phyloP scores from a whole-genome alignment of 139 green algal genomes.

The Dunaliella primolecta region DNA sequence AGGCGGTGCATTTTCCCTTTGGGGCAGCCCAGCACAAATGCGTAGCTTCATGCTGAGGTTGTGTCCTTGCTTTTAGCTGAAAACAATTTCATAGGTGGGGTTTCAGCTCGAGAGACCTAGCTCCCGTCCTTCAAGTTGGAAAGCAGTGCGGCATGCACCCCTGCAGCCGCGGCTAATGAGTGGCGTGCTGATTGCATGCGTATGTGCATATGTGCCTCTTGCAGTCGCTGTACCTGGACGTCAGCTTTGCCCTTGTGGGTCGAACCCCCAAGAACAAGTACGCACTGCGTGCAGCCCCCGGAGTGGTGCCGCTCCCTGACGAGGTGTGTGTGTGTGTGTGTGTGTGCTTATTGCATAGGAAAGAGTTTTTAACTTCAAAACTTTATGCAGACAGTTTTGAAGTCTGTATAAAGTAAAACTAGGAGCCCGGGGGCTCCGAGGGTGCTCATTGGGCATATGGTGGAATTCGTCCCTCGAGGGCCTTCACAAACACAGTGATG shows the following conservation, averaged over 20 bases:
- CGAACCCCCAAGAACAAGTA: slow-evolving; percentile 6
- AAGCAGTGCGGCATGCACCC: not conserved
- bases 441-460: too few species aligned
- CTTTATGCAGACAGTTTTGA: too few species aligned
- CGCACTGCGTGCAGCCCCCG: not conserved
- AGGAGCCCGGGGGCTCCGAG: too few species aligned
- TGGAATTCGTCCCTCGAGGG: too few species aligned
- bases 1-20: too few species aligned
- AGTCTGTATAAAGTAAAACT: too few species aligned
- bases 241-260: not conserved
- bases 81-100: not conserved
- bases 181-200: not conserved
- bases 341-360: too few species aligned
- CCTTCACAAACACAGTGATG: too few species aligned
- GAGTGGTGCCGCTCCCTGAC: slow-evolving; percentile 7
- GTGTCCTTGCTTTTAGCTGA: not conserved
- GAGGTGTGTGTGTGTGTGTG: not conserved
- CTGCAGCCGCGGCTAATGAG: not conserved
- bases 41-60: not conserved
- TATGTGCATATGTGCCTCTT: not conserved
- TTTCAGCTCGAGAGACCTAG: not conserved
- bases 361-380: too few species aligned
- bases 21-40: too few species aligned
- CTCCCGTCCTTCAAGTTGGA: not conserved
- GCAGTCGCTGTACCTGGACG: not conserved